Evolutionary conservation across 2,329 filamentous ascomycete species (phyloP), one percentile per base, ranked within the genome.

Genomic region (Paracoccidioides brasiliensis): DNA sequence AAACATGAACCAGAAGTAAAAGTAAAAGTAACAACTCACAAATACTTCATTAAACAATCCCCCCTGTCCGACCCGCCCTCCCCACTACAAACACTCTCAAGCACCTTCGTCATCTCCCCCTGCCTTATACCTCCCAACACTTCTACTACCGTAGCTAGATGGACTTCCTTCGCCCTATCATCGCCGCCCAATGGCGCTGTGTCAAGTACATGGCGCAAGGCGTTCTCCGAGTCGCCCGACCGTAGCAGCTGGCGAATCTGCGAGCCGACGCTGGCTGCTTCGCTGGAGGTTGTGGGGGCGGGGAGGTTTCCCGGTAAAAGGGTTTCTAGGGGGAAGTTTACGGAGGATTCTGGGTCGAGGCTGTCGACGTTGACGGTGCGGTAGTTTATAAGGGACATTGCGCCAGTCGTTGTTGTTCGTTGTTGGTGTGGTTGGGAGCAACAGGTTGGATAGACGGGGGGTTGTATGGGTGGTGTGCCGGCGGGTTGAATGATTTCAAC

Each of bases 21-120:
- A 30, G 35, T 44, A 48, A 38, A 52, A 55, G 22, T 48, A 49
- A 56, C 45, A 78, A 22, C 86, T 66, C 81, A 96, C 83, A 96
- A 78, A 74, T 96, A 98, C 77, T 98, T 98, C 88, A 95, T 95
- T 70, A 98, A 76, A 53, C 91, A 89, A 71, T 98, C 93, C 62
- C 95, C 76, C 58, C 87, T 80, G 73, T 97, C 93, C 59, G 82
- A 82, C 33, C 93, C 93, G 59, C 87, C 87, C 52, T 86, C 82
- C 9, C 84, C 83, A 57, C 76, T 77, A 74, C 93, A 90, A 66
- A 97, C 86, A 56, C 84, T 81, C 72, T 85, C 83, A 62, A 98
- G 77, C 66, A 97, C 83, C 12, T 88, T 86, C 60, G 84, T 89
- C 88, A 97, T 97, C 64, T 98, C 93, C 64, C 87, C 87, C 67